Evolutionary conservation across 208 protist genomes (phyloP), one percentile per base, ranked within the genome.

Genomic region (Leishmania gerbilli): DNA sequence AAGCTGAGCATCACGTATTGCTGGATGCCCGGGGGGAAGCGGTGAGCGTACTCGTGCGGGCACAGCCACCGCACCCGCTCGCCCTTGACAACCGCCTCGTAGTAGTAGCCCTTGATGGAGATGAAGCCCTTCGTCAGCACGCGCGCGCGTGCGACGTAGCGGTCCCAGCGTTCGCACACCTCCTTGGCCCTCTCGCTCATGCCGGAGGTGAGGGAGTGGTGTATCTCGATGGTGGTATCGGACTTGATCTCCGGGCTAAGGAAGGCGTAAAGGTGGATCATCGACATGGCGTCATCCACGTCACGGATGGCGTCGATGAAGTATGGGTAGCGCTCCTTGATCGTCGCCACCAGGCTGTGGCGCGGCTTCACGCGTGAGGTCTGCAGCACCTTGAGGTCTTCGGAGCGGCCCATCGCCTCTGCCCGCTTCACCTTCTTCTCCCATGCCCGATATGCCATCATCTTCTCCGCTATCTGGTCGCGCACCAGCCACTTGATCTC

Each of bases 51-150:
- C 84, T 98, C 87, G 92, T 99, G 98, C 19, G 99, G 99, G 72
- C 93, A 98, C 42, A 99, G 84, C 99, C 99, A 99, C 34, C 98
- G 99, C 64, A 99, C 87, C 40, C 91, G 84, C 82, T 98, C 90
- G 1, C 98, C 98, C 77, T 95, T 88, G 47, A 99, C 91, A 55
- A 98, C 80, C 7, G 98, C 99, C 88, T 99, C 99, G 91, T 99
- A 99, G 91, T 99, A 99, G 85, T 99, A 97, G 45, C 96, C 99
- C 88, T 99, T 99, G 88, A 99, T 98, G 51, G 98, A 99, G 74
- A 99, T 94, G 91, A 99, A 99, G 56, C 89, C 93, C 84, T 99
- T 99, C 40, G 89, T 91, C 2, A 99, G 90, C 9, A 87, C 64
- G 68, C 93, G 89, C 34, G 96, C 93, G 34, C 79, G 80, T 2